Percentiles rank a stretch among this genome's conserved stretches.
Evolutionary conservation across 306 rosid species (phyloP).

Genomic region (Quercus mongolica): DNA sequence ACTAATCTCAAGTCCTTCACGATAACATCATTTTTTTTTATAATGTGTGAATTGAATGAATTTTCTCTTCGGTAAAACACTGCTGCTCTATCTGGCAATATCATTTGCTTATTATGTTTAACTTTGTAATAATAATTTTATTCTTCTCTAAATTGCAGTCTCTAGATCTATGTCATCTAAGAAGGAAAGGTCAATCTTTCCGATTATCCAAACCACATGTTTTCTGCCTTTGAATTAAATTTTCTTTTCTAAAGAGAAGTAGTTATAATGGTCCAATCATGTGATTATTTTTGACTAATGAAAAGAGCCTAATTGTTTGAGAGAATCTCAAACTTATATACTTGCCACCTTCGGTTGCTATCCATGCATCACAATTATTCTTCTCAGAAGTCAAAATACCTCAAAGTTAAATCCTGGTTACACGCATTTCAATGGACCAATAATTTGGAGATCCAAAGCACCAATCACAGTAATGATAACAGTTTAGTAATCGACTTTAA

Average conservation of each 20-base stretch:
- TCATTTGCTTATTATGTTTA: too few relatives aligned
- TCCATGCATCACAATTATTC: not conserved
- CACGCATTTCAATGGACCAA: too few relatives aligned
- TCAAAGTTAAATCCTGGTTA: not conserved
- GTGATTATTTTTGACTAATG: not conserved
- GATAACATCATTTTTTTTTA: too few relatives aligned
- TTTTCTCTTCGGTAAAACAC: too few relatives aligned
- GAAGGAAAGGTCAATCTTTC: not conserved
- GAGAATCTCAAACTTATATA: not conserved
- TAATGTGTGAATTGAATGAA: too few relatives aligned
- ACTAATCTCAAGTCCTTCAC: not conserved
- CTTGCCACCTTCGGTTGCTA: not conserved
- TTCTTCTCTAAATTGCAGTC: too few relatives aligned
- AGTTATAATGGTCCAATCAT: not conserved
- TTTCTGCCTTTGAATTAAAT: not conserved
- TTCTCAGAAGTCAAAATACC: not conserved
- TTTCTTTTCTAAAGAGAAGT: not conserved
- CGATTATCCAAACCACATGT: not conserved
- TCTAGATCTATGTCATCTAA: too few relatives aligned
- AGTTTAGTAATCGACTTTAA: too few relatives aligned
- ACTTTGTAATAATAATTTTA: too few relatives aligned
- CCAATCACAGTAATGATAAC: too few relatives aligned
- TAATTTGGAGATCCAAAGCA: too few relatives aligned
- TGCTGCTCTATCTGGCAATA: too few relatives aligned
- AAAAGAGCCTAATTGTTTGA: not conserved